phyloP scores from a whole-genome alignment of 2,329 filamentous ascomycete species.

The Fusarium sp. region DNA sequence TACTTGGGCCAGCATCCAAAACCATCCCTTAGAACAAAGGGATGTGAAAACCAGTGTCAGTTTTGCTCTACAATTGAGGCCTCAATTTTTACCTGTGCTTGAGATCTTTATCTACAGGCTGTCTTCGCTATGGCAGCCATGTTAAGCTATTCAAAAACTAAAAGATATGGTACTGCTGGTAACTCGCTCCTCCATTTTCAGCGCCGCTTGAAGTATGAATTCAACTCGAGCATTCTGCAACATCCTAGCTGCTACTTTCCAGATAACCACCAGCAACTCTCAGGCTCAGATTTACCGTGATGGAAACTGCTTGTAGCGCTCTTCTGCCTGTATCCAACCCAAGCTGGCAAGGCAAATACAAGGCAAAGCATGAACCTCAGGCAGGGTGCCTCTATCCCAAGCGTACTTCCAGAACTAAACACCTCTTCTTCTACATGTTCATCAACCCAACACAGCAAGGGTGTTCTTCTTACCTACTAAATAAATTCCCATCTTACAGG shows the following conservation, averaged over 20 bases:
- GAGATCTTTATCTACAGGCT: not conserved
- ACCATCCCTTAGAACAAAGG: not conserved
- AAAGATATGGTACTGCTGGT: not conserved
- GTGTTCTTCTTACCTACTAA: no score
- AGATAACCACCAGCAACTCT: not conserved
- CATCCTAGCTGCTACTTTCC: no score
- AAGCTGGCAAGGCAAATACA: not conserved
- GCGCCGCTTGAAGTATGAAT: no score
- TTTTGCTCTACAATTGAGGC: not conserved
- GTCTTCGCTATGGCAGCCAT: not conserved
- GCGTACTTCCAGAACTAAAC: not conserved
- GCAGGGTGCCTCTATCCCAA: not conserved
- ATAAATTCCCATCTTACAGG: rapidly evolving
- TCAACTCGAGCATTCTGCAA: no score
- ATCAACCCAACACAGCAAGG: no score
- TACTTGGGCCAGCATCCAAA: no score
- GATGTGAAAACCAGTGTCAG: not conserved
- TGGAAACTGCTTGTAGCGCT: not conserved
- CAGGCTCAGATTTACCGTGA: not conserved
- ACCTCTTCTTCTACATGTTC: not conserved
- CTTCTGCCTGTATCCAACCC: not conserved
- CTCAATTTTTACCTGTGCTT: not conserved
- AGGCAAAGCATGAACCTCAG: rapidly evolving
- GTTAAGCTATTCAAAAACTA: not conserved
- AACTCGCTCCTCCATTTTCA: not conserved